These are phyloP conservation scores for Leucocoprinus birnbaumii DNA, from an alignment of 768 basidiomycete genomes.

Conservation along the genomic window DNA sequence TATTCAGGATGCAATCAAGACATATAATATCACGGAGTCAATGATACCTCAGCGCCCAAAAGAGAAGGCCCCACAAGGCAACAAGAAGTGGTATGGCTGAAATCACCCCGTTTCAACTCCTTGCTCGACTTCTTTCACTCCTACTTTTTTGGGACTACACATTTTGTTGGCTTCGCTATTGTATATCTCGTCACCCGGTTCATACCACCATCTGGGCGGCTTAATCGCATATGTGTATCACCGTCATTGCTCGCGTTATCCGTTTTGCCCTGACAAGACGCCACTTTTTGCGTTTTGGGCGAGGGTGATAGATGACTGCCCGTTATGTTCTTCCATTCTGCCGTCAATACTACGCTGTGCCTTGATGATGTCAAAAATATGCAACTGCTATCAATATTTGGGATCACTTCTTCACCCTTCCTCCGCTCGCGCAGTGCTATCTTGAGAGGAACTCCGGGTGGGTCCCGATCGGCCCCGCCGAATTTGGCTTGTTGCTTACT, in stretches of 20 bases:
- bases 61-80: conserved; percentile 51
- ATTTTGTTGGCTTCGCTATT: too few species aligned
- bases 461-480: too few species aligned
- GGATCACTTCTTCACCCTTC: too few species aligned
- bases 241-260: too few species aligned
- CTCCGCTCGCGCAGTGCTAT: too few species aligned
- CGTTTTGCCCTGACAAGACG: neutral
- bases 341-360: neutral
- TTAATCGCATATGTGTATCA: neutral
- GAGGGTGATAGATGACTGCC: neutral
- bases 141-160: too few species aligned
- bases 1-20: conserved; percentile 77
- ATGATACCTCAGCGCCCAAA: conserved; percentile 73
- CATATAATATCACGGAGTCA: conserved; percentile 76
- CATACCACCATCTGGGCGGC: neutral
- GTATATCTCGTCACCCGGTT: too few species aligned
- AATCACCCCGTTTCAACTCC: too few species aligned
- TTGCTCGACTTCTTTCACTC: neutral
- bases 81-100: conserved; percentile 70
- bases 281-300: neutral
- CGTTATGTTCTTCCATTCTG: neutral
- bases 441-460: too few species aligned
- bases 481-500: too few species aligned
- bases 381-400: neutral
- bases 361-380: neutral